Evolutionary conservation across 2,329 filamentous ascomycete species (phyloP).

Genomic region (Lasiodiplodia theobromae): DNA sequence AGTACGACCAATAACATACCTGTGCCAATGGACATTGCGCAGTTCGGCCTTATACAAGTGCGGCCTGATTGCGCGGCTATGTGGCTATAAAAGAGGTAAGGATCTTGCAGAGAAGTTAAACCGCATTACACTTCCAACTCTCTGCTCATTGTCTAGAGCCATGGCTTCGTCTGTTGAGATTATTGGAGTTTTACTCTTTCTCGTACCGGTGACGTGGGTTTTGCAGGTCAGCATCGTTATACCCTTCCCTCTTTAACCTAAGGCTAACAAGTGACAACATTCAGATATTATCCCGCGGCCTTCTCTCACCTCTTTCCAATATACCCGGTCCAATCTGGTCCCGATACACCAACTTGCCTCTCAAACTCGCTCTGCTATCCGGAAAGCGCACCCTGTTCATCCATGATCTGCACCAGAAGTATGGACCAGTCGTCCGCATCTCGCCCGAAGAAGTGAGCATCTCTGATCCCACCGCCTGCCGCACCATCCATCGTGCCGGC

Average conservation of each 20-base stretch:
- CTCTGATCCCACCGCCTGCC: conserved; percentile 40
- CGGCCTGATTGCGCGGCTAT: too few species aligned
- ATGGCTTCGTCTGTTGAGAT: too few species aligned
- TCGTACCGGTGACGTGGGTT: neutral
- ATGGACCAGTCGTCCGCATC: conserved; percentile 43
- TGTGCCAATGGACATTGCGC: too few species aligned
- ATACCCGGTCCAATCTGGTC: conserved; percentile 43
- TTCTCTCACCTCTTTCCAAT: neutral
- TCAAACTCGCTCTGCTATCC: conserved; percentile 47
- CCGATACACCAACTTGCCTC: conserved; percentile 42
- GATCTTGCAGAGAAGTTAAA: too few species aligned
- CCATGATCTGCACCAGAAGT: conserved; percentile 45
- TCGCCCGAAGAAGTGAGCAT: conserved; percentile 41
- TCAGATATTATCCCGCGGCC: conserved; percentile 14
- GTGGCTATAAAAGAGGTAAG: too few species aligned
- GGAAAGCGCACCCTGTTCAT: conserved; percentile 50
- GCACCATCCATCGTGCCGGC: conserved; percentile 42
- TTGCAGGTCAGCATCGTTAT: neutral
- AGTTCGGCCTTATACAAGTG: too few species aligned
- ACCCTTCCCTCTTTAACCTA: neutral
- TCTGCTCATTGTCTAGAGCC: too few species aligned
- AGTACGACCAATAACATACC: too few species aligned
- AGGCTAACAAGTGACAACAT: neutral
- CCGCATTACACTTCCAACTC: too few species aligned
- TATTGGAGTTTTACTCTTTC: too few species aligned